phyloP scores from a whole-genome alignment of 768 basidiomycete species.

The Mycena sanguinolenta region DNA sequence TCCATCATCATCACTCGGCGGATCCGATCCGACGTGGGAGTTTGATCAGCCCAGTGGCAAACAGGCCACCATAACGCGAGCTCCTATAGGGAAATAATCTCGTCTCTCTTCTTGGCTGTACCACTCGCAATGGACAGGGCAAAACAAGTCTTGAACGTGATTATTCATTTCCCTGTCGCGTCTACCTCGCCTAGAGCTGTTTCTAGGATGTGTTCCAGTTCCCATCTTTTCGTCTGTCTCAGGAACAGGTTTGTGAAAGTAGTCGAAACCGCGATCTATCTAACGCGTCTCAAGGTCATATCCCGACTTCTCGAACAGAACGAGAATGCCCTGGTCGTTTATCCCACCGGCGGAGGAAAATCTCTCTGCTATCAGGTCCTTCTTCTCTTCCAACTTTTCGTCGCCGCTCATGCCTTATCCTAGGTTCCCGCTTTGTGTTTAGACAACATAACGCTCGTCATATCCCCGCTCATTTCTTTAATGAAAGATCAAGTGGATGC shows the following conservation, averaged over 20 bases:
- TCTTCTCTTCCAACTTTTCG: conserved; percentile 13
- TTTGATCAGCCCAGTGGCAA: too few species aligned
- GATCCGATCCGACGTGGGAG: too few species aligned
- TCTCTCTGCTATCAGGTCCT: conserved; percentile 21
- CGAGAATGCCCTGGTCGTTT: conserved; percentile 57
- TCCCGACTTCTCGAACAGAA: conserved; percentile 53
- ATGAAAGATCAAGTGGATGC: conserved; percentile 55
- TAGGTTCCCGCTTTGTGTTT: conserved; percentile 58
- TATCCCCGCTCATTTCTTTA: conserved; percentile 51
- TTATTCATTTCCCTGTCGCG: background rate
- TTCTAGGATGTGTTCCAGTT: conserved; percentile 52
- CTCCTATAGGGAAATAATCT: too few species aligned
- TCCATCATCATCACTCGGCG: too few species aligned
- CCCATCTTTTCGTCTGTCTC: conserved; percentile 51
- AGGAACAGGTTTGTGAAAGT: conserved; percentile 46
- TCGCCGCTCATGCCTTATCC: conserved; percentile 45
- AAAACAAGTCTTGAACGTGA: conserved; percentile 26
- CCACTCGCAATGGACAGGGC: conserved; percentile 20
- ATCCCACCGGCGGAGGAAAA: conserved; percentile 54
- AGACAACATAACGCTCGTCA: conserved; percentile 50
- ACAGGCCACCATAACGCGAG: background rate
- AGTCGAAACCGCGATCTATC: background rate
- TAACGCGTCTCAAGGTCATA: conserved; percentile 44
- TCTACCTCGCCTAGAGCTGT: background rate
- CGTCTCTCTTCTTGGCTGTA: too few species aligned